phyloP scores from a whole-genome alignment of 164 flowering plant species.

The Stephania yunnanensis region DNA sequence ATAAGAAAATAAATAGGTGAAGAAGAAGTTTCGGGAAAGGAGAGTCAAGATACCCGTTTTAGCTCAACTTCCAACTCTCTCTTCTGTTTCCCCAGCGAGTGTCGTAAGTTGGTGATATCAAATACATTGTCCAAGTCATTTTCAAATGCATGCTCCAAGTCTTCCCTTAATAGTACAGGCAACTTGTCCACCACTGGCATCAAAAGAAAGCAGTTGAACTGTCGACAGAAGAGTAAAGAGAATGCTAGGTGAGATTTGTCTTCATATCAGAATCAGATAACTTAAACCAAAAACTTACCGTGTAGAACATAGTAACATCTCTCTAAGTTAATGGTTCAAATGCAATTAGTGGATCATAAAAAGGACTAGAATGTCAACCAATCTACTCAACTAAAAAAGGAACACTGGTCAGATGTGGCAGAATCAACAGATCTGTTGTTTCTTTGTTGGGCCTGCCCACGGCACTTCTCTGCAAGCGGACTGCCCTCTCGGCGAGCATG shows the following conservation, averaged over 20 bases:
- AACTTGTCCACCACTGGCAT: constrained; percentile 97
- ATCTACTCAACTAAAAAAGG: not conserved
- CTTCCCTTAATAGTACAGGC: constrained; percentile 80
- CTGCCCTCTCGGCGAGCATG: no score
- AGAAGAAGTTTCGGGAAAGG: not conserved
- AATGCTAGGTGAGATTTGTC: not conserved
- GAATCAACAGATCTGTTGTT: not conserved
- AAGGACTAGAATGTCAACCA: not conserved
- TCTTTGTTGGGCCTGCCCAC: no score
- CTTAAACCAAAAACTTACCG: not conserved
- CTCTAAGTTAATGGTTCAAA: not conserved
- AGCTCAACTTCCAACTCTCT: constrained; percentile 72
- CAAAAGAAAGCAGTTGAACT: constrained; percentile 97
- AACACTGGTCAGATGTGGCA: not conserved
- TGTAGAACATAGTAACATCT: not conserved
- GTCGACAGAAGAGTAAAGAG: constrained; percentile 17
- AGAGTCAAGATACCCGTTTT: constrained; percentile 49
- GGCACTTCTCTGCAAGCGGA: no score
- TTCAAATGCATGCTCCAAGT: constrained; percentile 74
- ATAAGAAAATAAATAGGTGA: not conserved
- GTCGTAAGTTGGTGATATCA: constrained; percentile 61
- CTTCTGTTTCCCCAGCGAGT: constrained; percentile 60
- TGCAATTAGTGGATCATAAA: not conserved
- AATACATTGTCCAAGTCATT: constrained; percentile 75
- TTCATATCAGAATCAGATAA: not conserved